phyloP scores from a whole-genome alignment of 768 basidiomycete species.

The Lactarius sanguifluus region DNA sequence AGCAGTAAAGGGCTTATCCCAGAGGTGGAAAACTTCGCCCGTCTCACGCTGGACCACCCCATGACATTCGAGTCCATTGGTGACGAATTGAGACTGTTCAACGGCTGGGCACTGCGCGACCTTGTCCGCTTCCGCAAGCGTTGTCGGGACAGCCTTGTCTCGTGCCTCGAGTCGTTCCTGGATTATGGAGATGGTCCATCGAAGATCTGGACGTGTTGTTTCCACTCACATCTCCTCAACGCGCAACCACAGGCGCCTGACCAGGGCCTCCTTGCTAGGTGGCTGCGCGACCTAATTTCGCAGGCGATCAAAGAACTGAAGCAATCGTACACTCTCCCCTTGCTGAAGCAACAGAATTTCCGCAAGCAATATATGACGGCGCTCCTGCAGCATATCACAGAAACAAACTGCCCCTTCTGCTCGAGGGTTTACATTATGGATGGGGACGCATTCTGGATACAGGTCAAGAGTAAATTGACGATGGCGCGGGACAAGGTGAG shows the following conservation, averaged over 20 bases:
- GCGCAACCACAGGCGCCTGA: neutral
- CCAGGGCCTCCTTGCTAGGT: neutral
- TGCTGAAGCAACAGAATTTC: conserved; percentile 8
- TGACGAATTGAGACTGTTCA: conserved; percentile 6
- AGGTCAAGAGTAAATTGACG: conserved; percentile 13
- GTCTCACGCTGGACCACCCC: conserved; percentile 8
- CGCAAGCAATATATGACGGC: conserved; percentile 11
- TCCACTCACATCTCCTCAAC: neutral
- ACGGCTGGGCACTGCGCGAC: conserved; percentile 12
- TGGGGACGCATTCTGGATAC: conserved; percentile 9
- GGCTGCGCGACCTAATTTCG: conserved; percentile 9
- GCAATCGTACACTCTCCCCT: conserved; percentile 2
- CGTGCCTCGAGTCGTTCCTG: conserved; percentile 6
- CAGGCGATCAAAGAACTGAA: conserved; percentile 8
- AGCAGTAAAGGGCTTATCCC: conserved; percentile 6
- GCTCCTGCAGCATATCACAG: conserved; percentile 6
- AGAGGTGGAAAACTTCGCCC: conserved; percentile 5
- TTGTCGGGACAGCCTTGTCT: conserved; percentile 12
- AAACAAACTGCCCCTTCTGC: neutral
- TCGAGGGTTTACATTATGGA: conserved; percentile 3
- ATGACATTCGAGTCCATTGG: conserved; percentile 16
- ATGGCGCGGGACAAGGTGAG: conserved; percentile 11
- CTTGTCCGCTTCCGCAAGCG: conserved; percentile 11
- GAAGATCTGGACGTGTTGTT: conserved; percentile 12
- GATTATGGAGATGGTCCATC: neutral